Evolutionary conservation across 78 protist species (phyloP).

Genomic region (Dictyostelium citrinum): DNA sequence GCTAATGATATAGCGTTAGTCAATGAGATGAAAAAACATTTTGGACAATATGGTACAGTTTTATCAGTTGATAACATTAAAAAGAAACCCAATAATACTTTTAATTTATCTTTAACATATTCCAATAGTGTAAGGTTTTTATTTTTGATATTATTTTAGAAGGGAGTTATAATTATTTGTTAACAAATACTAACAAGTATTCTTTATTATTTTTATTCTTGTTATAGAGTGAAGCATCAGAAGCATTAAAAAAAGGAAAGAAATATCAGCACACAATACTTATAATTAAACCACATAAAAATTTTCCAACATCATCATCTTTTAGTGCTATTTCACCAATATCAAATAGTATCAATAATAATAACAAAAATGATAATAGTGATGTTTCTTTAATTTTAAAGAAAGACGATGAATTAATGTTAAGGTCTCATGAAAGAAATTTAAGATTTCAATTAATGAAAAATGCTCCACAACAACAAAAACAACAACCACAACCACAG

Average conservation of each 20-base stretch:
- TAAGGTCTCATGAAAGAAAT: conserved; percentile 59
- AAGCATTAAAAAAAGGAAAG: conserved; percentile 16
- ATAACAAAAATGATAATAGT: background rate
- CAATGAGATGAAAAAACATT: background rate
- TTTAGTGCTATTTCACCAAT: background rate
- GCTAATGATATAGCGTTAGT: background rate
- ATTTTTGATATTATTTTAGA: too few relatives aligned
- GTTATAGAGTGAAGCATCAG: conserved; percentile 24
- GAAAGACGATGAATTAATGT: background rate
- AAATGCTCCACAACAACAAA: background rate
- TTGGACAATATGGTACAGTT: background rate
- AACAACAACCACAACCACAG: background rate
- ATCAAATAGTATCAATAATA: background rate
- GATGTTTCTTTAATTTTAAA: background rate
- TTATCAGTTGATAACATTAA: background rate
- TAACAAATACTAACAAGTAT: background rate
- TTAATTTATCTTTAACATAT: background rate
- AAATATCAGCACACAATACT: background rate
- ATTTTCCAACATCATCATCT: background rate
- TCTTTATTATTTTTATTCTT: background rate
- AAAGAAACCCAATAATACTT: background rate
- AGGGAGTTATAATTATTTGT: too few relatives aligned
- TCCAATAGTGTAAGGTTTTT: conserved; percentile 38
- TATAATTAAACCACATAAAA: conserved; percentile 18
- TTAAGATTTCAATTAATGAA: conserved; percentile 43